A percentile compares a stretch with the other conserved stretches of the same genome.
Conservation (phyloP, 2,329 filamentous ascomycete genomes). For the Lecanosticta acicola region DNA sequence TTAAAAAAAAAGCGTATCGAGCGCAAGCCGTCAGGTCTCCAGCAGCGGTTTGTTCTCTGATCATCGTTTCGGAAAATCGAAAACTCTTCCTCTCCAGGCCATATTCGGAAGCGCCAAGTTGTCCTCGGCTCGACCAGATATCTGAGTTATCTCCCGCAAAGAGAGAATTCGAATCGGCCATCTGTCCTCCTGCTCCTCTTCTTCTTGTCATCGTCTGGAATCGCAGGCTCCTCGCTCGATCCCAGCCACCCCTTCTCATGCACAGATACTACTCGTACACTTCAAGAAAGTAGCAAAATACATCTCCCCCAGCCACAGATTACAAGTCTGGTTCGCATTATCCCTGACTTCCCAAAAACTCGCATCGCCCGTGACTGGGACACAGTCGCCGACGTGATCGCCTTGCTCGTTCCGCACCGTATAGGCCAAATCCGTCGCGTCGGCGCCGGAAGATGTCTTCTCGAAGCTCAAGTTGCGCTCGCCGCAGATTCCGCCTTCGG, state of each 20-base stretch:
- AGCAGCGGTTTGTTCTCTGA: no score
- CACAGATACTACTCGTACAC: conserved; percentile 17
- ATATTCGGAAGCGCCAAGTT: no score
- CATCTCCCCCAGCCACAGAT: conserved; percentile 19
- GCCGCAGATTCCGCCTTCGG: conserved; percentile 14
- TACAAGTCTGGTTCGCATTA: no score
- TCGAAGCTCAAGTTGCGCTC: conserved; percentile 16
- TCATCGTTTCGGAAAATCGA: no score
- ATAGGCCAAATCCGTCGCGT: conserved; percentile 4
- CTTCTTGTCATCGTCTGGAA: neutral
- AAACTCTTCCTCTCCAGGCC: no score
- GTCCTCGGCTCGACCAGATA: neutral
- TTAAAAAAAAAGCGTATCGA: no score
- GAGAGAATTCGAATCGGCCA: neutral
- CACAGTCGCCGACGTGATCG: conserved; percentile 12
- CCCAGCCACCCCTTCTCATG: no score
- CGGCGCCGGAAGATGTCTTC: neutral
- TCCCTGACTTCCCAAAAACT: neutral
- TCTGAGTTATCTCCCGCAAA: neutral
- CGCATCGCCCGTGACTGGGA: conserved; percentile 7
- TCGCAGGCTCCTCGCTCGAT: no score
- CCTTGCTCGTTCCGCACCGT: conserved; percentile 11
- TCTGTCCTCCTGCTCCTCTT: neutral
- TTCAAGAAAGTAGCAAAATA: conserved; percentile 15
- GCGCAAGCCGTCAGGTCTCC: no score